Conservation (phyloP, 805 yeast species). For the Zygotorulaspora chibaensis region DNA sequence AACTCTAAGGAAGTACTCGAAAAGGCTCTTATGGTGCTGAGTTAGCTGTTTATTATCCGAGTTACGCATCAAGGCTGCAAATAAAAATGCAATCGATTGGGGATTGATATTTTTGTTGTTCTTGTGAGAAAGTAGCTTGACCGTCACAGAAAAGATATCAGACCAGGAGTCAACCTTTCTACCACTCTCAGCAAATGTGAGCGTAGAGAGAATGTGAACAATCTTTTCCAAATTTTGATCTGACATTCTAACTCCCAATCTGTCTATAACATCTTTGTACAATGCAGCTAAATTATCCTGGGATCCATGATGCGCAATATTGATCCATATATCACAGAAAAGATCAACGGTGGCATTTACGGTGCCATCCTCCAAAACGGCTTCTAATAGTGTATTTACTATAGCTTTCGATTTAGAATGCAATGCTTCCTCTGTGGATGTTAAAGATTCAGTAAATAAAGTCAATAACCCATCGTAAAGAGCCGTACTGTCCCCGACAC, state of each 20-base stretch:
- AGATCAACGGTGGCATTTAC: slow-evolving; percentile 36
- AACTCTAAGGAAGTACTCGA: slow-evolving; percentile 38
- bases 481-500: slow-evolving; percentile 34
- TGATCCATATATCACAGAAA: slow-evolving; percentile 56
- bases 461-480: slow-evolving; percentile 57
- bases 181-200: slow-evolving; percentile 69
- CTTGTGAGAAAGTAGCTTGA: slow-evolving; percentile 12
- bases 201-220: slow-evolving; percentile 42
- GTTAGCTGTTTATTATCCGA: slow-evolving; percentile 46
- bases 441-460: slow-evolving; percentile 69
- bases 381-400: slow-evolving; percentile 42
- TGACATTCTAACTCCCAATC: slow-evolving; percentile 17
- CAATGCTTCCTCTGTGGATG: slow-evolving; percentile 62
- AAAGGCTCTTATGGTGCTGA: slow-evolving; percentile 42
- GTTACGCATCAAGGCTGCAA: slow-evolving; percentile 52
- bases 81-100: slow-evolving; percentile 41
- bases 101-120: slow-evolving; percentile 12
- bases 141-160: slow-evolving; percentile 11
- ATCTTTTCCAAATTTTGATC: slow-evolving; percentile 29
- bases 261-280: slow-evolving; percentile 36
- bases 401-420: slow-evolving; percentile 67
- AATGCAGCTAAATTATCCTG: slow-evolving; percentile 44
- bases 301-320: slow-evolving; percentile 50
- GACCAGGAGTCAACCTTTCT: slow-evolving; percentile 55
- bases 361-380: slow-evolving; percentile 14